Evolutionary conservation across 768 basidiomycete genomes (phyloP), one percentile per base, ranked within the genome.

Genomic region (Lentinus tigrinus): DNA sequence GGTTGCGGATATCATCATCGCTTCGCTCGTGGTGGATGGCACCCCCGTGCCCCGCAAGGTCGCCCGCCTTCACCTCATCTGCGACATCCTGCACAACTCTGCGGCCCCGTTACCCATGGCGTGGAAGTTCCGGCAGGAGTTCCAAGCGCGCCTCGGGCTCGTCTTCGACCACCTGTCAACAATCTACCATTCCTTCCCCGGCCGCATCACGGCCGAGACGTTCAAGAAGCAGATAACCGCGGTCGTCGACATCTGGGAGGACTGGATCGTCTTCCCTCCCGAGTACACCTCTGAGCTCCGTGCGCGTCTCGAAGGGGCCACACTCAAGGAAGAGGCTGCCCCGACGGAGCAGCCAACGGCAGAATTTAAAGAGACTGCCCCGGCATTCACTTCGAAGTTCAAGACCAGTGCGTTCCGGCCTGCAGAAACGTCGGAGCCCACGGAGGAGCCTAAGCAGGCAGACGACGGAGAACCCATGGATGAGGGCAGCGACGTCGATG

Each of bases 11-110:
- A 84, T 96, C 64, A 92, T 99, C 64, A 84, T 95, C 26, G 80
- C 89, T 16, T 98, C 97, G 5, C 75, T 98, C 9, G 79, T 91
- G 24, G 87, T 98, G 19, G 93, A 94, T 63, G 79, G 85, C n/a
- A 99, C 97, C 1, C 87, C 97, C 0, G 93, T 98, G n/a, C 97
- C 97, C 54, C 87, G 95, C 65, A 99, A 99, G 73, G 85, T 98
- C 54, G 93, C 97, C 24, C 88, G 97, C 24, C 81, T 99, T 26
- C 89, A 98, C 75, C 81, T 99, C 57, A 93, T 98, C 53, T 98
- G 95, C 69, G 97, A 99, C 70, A 98, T 99, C 62, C 80, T 99
- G 43, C 95, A 98, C 73, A 99, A 99, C 71, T 97, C 95, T 21
- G 93, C 93, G 34, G 93, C 93, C 3, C 78, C 95, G 2, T 83